Evolutionary conservation across 176 grass and related monocot genomes (phyloP).

Genomic region (Areca catechu): DNA sequence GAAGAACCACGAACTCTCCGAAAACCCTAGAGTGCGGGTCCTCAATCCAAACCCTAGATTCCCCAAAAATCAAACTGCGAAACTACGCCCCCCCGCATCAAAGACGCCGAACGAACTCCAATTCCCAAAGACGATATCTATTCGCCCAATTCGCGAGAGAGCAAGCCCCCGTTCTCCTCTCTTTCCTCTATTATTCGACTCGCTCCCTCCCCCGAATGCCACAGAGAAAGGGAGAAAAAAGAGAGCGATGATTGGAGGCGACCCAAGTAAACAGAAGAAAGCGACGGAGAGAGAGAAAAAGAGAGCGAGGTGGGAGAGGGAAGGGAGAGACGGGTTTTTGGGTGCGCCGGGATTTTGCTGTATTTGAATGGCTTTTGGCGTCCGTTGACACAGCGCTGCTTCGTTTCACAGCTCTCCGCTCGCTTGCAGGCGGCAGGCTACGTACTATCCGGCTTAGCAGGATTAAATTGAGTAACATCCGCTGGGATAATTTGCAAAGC

Average conservation of each 20-base stretch:
- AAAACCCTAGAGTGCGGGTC: neutral
- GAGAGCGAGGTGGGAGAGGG: neutral
- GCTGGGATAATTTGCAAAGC: too few relatives aligned
- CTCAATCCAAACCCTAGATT: neutral
- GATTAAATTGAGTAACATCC: too few relatives aligned
- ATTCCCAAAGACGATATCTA: neutral
- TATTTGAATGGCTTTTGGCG: conserved; percentile 18
- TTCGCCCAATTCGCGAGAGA: neutral
- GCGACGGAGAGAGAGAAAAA: too few relatives aligned
- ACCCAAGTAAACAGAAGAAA: neutral
- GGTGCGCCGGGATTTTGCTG: conserved; percentile 9
- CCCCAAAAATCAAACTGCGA: too few relatives aligned
- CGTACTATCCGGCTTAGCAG: too few relatives aligned
- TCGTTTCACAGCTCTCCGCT: too few relatives aligned
- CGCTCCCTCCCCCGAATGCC: neutral
- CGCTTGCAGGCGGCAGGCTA: too few relatives aligned
- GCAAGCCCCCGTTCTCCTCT: neutral
- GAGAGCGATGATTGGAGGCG: neutral
- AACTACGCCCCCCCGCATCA: too few relatives aligned
- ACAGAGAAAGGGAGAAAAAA: neutral
- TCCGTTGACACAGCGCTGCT: conserved; percentile 14
- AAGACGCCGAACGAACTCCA: too few relatives aligned
- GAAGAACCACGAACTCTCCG: neutral
- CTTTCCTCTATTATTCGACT: too few relatives aligned
- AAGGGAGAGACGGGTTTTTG: neutral